Base-by-base conservation (phyloP, 495 filamentous ascomycete species). In the Lichina pygmaea region DNA sequence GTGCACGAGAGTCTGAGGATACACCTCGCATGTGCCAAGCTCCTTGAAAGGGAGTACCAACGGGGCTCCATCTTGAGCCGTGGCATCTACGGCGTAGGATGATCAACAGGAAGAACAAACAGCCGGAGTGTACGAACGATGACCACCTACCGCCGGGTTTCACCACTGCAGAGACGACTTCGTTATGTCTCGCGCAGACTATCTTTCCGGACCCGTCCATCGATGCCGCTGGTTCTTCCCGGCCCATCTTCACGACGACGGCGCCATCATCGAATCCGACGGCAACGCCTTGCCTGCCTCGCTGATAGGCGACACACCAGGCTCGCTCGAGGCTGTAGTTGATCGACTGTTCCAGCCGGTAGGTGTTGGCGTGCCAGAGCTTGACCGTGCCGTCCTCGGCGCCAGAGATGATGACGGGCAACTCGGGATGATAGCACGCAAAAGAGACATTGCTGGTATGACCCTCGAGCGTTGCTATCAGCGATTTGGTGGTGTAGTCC, bases 391-490 rank as follows among this genome's bases (percentile, higher is more conserved):
- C 86, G 61, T 99, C 89, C 59, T 99, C 89, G 12, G 86, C 93
- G 49, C 89, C 89, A n/a, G 86, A 94, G 46, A 99, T 91, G 50
- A 99, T 95, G 50, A 99, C 77, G 9, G 89, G 89, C 33, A 99
- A 63, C 60, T 95, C 91, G 0, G 89, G 89, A 57, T 99, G 89
- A 56, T 93, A 99, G 61, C 85, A 93, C 15, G 89, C 89, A 54
- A 95, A 99, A 7, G 83, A 93, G n/a, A 99, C 89, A 53, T 99
- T 99, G 61, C 82, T 92, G 7, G 86, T 91, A 54, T 99, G 89
- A 41, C 91, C 91, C 61, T 99, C 89, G 30, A 99, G 64, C 32
- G 86, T 95, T 30, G 86, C 86, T 57, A 95, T 93, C 39, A 94
- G 69, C 37, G 83, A 86, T 62, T 95, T 95, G 33, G 86, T 95